These are phyloP conservation scores for Pezicula rhizophila DNA, from an alignment of 2,329 filamentous ascomycete species.

Conservation along the genomic window DNA sequence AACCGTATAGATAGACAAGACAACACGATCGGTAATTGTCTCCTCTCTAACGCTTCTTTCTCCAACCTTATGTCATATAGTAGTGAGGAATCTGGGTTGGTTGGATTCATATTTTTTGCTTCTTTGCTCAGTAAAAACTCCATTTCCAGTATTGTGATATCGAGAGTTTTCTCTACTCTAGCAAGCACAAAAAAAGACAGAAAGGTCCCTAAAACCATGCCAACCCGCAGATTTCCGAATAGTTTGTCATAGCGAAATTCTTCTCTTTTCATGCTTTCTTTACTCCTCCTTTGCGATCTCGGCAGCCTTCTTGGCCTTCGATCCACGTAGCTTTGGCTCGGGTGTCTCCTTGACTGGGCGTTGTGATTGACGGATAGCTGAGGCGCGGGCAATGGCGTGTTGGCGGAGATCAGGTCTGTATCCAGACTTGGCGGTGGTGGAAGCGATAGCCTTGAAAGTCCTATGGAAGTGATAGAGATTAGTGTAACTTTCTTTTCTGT, in stretches of 20 bases:
- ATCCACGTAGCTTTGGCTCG: conserved; percentile 71
- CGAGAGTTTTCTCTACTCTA: no score
- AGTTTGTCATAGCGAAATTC: not conserved
- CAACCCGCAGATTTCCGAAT: conserved; percentile 3
- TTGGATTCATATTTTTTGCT: no score
- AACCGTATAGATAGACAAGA: no score
- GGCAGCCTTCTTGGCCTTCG: conserved; percentile 69
- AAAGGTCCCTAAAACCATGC: no score
- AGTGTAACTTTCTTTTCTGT: conserved; percentile 6
- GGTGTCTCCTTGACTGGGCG: conserved; percentile 68
- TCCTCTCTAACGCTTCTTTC: no score
- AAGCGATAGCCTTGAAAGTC: conserved; percentile 85
- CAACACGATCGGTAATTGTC: no score
- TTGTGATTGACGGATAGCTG: conserved; percentile 76
- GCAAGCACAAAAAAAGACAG: no score
- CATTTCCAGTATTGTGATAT: no score
- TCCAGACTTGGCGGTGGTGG: conserved; percentile 71
- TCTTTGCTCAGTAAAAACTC: no score
- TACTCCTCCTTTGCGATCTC: conserved; percentile 39
- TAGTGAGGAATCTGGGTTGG: conserved; percentile 9
- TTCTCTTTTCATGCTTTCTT: not conserved
- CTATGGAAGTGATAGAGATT: conserved; percentile 36
- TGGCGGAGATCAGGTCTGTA: conserved; percentile 79
- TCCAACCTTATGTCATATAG: not conserved
- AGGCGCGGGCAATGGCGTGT: conserved; percentile 78